Percentiles rank a stretch among this genome's conserved stretches.
Evolutionary conservation across 1,139 yeast genomes (phyloP).

Genomic region (Pichia sp.): DNA sequence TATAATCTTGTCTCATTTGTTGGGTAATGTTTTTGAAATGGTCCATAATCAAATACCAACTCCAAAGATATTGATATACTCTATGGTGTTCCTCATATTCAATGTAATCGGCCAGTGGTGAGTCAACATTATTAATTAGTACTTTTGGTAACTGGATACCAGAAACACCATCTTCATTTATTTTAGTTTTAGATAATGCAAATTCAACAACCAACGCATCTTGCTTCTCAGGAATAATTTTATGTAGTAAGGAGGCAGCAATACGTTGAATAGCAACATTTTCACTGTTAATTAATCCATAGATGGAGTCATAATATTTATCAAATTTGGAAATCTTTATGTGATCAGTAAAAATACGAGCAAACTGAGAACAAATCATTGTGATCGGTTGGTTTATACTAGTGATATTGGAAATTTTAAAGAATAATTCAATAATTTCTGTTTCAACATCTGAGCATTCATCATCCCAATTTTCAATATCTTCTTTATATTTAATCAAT

Average conservation of each 20-base stretch:
- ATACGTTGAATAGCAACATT: slow-evolving; percentile 35
- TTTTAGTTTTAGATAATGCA: slow-evolving; percentile 39
- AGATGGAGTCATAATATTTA: slow-evolving; percentile 18
- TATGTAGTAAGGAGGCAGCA: slow-evolving; percentile 34
- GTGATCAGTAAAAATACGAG: slow-evolving; percentile 28
- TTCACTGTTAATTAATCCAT: slow-evolving; percentile 20
- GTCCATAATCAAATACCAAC: slow-evolving; percentile 60
- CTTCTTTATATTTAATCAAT: slow-evolving; percentile 27
- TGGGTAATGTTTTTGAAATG: slow-evolving; percentile 65
- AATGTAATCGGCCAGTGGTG: slow-evolving; percentile 32
- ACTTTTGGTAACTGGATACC: slow-evolving; percentile 34
- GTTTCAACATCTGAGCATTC: slow-evolving; percentile 28
- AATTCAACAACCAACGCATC: slow-evolving; percentile 57
- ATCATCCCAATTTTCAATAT: slow-evolving; percentile 33
- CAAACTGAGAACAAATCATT: slow-evolving; percentile 34
- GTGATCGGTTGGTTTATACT: slow-evolving; percentile 30
- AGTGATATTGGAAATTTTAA: slow-evolving; percentile 26
- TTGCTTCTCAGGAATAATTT: slow-evolving; percentile 39
- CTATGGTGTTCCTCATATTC: slow-evolving; percentile 34
- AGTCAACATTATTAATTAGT: slow-evolving; percentile 30
- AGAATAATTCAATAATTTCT: slow-evolving; percentile 38
- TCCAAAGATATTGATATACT: slow-evolving; percentile 50
- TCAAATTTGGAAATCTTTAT: slow-evolving; percentile 18
- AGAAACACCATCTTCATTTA: slow-evolving; percentile 20
- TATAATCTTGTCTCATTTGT: slow-evolving; percentile 54